Conservation (phyloP, 352 stramenopile species). For the Globisporangium echinulatum region DNA sequence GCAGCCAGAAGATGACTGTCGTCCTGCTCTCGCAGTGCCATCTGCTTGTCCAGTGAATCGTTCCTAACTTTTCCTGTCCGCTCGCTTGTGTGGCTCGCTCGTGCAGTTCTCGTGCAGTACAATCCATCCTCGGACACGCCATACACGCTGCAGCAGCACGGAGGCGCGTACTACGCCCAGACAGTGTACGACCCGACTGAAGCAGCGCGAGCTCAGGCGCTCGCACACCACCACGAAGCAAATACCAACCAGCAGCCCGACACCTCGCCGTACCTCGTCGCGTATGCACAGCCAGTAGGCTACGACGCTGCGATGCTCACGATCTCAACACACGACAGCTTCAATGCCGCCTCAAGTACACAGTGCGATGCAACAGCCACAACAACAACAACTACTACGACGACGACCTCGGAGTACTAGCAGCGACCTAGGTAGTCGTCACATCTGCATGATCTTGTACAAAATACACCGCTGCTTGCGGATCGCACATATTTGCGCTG, state of each 20-base stretch:
- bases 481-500: background rate
- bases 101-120: background rate
- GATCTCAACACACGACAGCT: background rate
- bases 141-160: conserved; percentile 2
- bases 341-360: background rate
- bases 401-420: background rate
- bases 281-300: background rate
- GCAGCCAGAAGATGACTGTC: background rate
- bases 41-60: no score
- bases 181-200: background rate
- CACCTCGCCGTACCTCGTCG: background rate
- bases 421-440: background rate
- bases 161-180: background rate
- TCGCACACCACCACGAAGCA: background rate
- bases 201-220: background rate
- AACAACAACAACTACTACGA: background rate
- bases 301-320: background rate
- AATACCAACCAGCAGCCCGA: background rate
- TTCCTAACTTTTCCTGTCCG: background rate
- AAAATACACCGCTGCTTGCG: background rate
- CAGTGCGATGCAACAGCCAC: background rate
- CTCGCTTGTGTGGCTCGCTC: background rate
- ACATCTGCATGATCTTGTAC: background rate
- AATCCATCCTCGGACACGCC: background rate
- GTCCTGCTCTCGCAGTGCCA: no score